Evolutionary conservation across 2,329 filamentous ascomycete genomes (phyloP), one percentile per base, ranked within the genome.

Genomic region (Proliferodiscus dingleyae): DNA sequence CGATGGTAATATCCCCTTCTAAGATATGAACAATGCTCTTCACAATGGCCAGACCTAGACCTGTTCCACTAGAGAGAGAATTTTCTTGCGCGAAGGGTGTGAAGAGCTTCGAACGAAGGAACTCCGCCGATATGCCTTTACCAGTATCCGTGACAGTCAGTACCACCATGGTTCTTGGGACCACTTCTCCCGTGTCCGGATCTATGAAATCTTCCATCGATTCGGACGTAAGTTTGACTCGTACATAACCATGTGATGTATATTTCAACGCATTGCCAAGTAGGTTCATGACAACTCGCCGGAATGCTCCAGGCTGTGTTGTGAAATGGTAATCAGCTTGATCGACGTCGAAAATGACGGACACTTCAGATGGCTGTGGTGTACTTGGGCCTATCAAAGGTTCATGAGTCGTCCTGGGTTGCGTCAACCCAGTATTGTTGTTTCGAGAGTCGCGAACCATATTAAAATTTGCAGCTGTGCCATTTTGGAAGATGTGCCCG

Each of bases 91-190:
- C 68, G 51, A 84, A 85, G 0, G 81, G 79, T 0, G 74, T 77
- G 52, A 81, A 86, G 0, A 85, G 64, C 18, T 75, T 73, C 2
- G 74, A 75, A 13, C 75, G 70, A 33, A 83, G 66, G 52, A 81
- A 86, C n/a, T 83, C 77, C 15, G 74, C 69, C 0, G 77, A 78
- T 47, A 86, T 86, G 4, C 82, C 83, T 50, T 77, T 76, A 1
- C 83, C 82, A 0, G 86, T 89, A 58, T 93, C 88, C 51, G 80
- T 76, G 16, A 93, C 84, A 24, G 85, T 80, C 50, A 93, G 85
- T 2, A 71, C 71, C 29, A 80, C 62, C 24, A 52, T 48, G 13
- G 55, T 54, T 34, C 60, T 49, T 4, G 58, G 50, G 7, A 59
- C 45, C 8, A 34, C 11, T 16, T 61, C 56, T 21, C 42, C 44